These are phyloP conservation scores for Puccinellia tenuiflora DNA, from an alignment of 176 grass and related monocot genomes.

Conservation along the genomic window DNA sequence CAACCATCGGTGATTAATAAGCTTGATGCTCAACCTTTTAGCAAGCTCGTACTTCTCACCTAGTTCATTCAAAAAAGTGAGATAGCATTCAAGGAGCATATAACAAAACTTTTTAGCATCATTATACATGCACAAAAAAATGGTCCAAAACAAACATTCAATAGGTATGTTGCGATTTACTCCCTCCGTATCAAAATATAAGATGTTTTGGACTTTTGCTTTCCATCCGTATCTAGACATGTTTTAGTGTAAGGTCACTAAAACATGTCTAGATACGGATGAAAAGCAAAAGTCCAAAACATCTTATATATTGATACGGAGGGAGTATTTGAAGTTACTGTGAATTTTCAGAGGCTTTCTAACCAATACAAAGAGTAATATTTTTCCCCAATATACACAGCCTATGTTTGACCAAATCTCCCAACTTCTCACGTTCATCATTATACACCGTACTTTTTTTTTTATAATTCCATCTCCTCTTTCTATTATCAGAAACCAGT, in stretches of 20 bases:
- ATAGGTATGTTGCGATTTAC: not conserved
- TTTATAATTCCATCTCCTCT: not conserved
- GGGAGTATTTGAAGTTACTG: not conserved
- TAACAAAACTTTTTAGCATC: not conserved
- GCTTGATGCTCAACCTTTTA: conserved; percentile 69
- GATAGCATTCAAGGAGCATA: conserved; percentile 5
- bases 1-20: conserved; percentile 78
- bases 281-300: too few relatives aligned
- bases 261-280: too few relatives aligned
- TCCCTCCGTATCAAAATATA: too few relatives aligned
- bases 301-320: too few relatives aligned
- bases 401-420: not conserved
- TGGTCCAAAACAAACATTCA: not conserved
- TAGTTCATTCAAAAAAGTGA: conserved; percentile 31
- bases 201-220: too few relatives aligned
- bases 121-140: conserved; percentile 3
- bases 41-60: conserved; percentile 89
- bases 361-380: not conserved
- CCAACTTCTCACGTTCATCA: not conserved
- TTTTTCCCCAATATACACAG: not conserved
- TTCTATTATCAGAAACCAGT: not conserved
- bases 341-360: not conserved
- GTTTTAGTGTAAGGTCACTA: too few relatives aligned
- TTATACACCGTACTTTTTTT: not conserved
- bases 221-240: too few relatives aligned